Evolutionary conservation across 352 stramenopile genomes (phyloP).

Genomic region (Phytophthora tentaculata): DNA sequence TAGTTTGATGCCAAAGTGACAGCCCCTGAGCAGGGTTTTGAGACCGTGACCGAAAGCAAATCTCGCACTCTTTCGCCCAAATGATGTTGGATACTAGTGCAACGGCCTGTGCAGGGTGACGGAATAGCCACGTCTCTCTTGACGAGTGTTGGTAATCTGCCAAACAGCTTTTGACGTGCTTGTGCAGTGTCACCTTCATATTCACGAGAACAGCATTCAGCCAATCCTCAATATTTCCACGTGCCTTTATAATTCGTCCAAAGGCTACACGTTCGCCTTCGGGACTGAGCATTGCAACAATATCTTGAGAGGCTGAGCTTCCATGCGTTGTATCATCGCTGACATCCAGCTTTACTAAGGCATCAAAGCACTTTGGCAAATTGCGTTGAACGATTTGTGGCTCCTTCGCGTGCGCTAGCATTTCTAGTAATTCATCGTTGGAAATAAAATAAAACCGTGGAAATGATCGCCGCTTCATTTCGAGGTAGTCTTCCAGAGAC

Average conservation of each 20-base stretch:
- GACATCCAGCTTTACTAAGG: constrained; percentile 79
- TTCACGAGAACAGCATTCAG: constrained; percentile 73
- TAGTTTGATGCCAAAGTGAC: constrained; percentile 69
- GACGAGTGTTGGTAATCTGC: constrained; percentile 88
- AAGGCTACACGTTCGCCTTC: constrained; percentile 86
- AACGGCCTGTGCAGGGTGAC: constrained; percentile 91
- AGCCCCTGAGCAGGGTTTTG: constrained; percentile 63
- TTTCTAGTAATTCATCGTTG: constrained; percentile 88
- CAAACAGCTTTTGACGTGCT: constrained; percentile 77
- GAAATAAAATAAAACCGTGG: constrained; percentile 91
- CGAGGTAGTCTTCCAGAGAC: constrained; percentile 82
- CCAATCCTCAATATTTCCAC: constrained; percentile 91
- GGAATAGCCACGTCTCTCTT: constrained; percentile 85
- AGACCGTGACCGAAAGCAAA: constrained; percentile 59
- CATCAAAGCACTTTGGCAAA: constrained; percentile 88
- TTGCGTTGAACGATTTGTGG: constrained; percentile 81
- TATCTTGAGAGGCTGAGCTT: constrained; percentile 48
- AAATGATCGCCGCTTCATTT: constrained; percentile 86
- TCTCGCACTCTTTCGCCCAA: constrained; percentile 75
- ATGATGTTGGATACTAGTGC: constrained; percentile 92
- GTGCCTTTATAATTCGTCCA: constrained; percentile 75
- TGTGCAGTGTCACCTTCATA: constrained; percentile 78
- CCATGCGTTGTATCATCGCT: constrained; percentile 45
- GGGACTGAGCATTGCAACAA: constrained; percentile 80
- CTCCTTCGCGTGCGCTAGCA: constrained; percentile 82